Evolutionary conservation across 169 alveolate species (phyloP).

Genomic region (Prorocentrum cordatum): DNA sequence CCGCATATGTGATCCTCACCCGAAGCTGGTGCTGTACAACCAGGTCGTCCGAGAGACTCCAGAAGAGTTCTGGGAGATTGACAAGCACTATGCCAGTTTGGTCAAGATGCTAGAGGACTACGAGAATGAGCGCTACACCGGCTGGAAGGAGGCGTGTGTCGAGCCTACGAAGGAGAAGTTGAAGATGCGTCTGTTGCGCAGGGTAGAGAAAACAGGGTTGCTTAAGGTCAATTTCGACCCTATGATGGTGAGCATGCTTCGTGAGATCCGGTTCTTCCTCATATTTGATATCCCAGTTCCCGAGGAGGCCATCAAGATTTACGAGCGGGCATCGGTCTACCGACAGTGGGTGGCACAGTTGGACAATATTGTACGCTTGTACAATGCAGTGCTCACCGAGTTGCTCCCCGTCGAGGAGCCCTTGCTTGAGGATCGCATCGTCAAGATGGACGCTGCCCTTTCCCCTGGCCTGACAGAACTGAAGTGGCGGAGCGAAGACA

Average conservation of each 20-base stretch:
- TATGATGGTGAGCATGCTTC: constrained; percentile 82
- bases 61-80: constrained; percentile 87
- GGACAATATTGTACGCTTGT: constrained; percentile 80
- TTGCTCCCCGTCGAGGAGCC: constrained; percentile 89
- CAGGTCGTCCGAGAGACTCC: constrained; percentile 81
- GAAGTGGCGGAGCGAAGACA: constrained; percentile 84
- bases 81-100: constrained; percentile 79
- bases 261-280: constrained; percentile 85
- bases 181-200: constrained; percentile 79
- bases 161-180: constrained; percentile 81
- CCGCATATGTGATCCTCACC: constrained; percentile 86
- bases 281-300: constrained; percentile 85
- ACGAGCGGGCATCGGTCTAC: constrained; percentile 81
- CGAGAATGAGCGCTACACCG: constrained; percentile 77
- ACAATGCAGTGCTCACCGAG: constrained; percentile 84
- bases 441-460: constrained; percentile 80
- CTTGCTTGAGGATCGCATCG: constrained; percentile 83
- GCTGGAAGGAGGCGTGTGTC: constrained; percentile 85
- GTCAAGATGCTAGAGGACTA: constrained; percentile 82
- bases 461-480: constrained; percentile 85
- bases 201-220: constrained; percentile 78
- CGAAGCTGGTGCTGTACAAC: constrained; percentile 78
- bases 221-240: constrained; percentile 88
- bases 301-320: constrained; percentile 80
- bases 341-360: constrained; percentile 82